Base-by-base conservation (phyloP, 1,284 basidiomycete genomes). In the Schizopora paradoxa region DNA sequence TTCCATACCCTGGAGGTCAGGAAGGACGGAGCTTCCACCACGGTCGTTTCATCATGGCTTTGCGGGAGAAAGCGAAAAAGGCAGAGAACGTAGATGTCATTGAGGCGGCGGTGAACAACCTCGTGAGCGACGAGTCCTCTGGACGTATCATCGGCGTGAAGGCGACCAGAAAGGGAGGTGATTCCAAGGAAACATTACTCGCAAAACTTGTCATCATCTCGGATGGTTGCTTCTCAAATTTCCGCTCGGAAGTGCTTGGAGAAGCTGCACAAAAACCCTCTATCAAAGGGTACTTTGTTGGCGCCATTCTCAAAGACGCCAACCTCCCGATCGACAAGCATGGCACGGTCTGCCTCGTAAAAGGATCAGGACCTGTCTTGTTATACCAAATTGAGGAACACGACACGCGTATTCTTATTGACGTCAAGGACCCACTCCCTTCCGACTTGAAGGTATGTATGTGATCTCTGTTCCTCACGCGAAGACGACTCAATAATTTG, bases 171-270 rank as follows among this genome's bases (percentile, higher is more conserved):
- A 65, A 67, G 47, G 52, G 50, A 1, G 41, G 39, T 18, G 59
- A 69, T 49, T 64, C 58, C 16, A 61, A 65, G 21, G n/a, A n/a
- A n/a, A n/a, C n/a, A n/a, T n/a, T n/a, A n/a, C 59, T 58, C 19
- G 64, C 64, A 52, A 78, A 77, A 59, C 65, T 99, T 36, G 91
- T 91, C 36, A 72, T 99, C 61, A 70, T 98, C 46, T 92, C 93
- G 5, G 95, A 99, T 63, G 95, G 95, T 0, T 97, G 92, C 65
- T 92, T 93, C 65, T 95, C 91, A 34, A 89, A 88, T 57, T 90
- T 91, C 69, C 73, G 87, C 38, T 61, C 61, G 51, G 51, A 65
- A 43, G 74, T 84, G 48, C 72, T 84, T 69, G 73, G 76, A 43
- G 54, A 63, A 6, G 62, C 66, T 19, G 64, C 63, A 13, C 66